phyloP scores from a whole-genome alignment of 495 filamentous ascomycete species.

The Aspergillus cavernicola region DNA sequence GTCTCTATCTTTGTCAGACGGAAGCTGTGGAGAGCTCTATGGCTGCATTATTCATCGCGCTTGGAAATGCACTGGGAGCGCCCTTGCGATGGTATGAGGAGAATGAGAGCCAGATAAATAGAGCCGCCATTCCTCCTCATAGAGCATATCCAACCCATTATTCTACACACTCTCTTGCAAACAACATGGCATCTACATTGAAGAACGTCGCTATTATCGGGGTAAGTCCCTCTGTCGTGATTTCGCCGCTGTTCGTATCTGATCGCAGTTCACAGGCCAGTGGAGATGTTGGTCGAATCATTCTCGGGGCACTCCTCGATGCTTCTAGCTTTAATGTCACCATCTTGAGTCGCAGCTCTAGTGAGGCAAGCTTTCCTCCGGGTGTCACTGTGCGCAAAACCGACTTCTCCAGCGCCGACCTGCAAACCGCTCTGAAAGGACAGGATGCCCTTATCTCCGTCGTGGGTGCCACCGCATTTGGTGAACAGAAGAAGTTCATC shows the following conservation, averaged over 20 bases:
- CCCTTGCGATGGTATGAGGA: too few species aligned
- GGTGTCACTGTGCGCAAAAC: constrained; percentile 46
- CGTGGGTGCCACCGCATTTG: constrained; percentile 30
- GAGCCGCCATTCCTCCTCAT: not conserved
- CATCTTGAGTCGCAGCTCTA: constrained; percentile 39
- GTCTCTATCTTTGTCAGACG: not conserved
- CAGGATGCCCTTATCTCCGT: constrained; percentile 47
- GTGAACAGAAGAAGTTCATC: constrained; percentile 46
- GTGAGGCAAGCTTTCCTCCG: constrained; percentile 35
- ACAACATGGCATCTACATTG: constrained; percentile 12
- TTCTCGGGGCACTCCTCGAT: constrained; percentile 31
- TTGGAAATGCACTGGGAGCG: too few species aligned
- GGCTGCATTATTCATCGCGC: too few species aligned
- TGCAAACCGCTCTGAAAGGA: constrained; percentile 39
- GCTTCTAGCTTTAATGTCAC: constrained; percentile 55
- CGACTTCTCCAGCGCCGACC: constrained; percentile 57
- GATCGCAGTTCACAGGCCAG: constrained; percentile 24
- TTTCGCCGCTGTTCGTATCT: not conserved
- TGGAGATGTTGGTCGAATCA: constrained; percentile 35
- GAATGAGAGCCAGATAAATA: not conserved
- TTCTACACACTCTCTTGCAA: not conserved
- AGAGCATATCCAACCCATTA: not conserved
- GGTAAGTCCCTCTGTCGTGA: constrained; percentile 8
- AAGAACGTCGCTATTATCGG: constrained; percentile 31
- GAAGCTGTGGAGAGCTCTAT: too few species aligned